Base-by-base conservation (phyloP, 2,329 filamentous ascomycete genomes). In the Sporothrix globosa region DNA sequence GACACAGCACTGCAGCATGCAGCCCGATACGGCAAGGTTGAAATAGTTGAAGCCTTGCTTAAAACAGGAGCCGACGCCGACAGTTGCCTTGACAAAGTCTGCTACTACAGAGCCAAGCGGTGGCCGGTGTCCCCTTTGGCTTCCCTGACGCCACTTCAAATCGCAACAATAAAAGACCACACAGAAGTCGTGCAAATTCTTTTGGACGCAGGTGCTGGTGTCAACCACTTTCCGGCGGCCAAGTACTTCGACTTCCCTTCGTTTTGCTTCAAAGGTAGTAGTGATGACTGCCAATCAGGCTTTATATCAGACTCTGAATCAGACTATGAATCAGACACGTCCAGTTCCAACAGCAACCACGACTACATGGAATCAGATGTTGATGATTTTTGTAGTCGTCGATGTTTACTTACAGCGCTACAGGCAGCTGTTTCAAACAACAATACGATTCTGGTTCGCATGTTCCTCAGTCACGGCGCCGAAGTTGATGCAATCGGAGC, bases 201-300 rank as follows among this genome's bases (percentile, higher is more conserved):
- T 44, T 60, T 60, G 56, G 56, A 60, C 19, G 56, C 56, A 60
- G 56, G 56, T 41, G 56, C 56, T 39, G 27, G 56, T 41, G 56
- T 60, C 14, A 60, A 60, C 56, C 17, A 30, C 13, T 60, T 60
- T 60, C 56, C 56, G 17, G 30, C 30, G 41, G 34, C 10, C 5
- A n/a, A 60, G 14, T 41, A 60, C 56, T 60, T 41, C 30, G 9
- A 56, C 34, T 34, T 34, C 34, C 7, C 34, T 5, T 56, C 53
- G 53, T 30, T 60, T 14, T 30, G 17, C 17, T 21, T 41, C 14
- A 41, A 41, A 17, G 27, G 56, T 19, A 21, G 6, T 13, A 1
- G 19, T 60, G 56, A 41, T n/a, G 3, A 13, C 54, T 58, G 14
- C 6, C 27, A n/a, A n/a, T n/a, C 14, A 19, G 19, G 11, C 50